Evolutionary conservation across 805 yeast genomes (phyloP).

Genomic region (Saturnispora halmiae): DNA sequence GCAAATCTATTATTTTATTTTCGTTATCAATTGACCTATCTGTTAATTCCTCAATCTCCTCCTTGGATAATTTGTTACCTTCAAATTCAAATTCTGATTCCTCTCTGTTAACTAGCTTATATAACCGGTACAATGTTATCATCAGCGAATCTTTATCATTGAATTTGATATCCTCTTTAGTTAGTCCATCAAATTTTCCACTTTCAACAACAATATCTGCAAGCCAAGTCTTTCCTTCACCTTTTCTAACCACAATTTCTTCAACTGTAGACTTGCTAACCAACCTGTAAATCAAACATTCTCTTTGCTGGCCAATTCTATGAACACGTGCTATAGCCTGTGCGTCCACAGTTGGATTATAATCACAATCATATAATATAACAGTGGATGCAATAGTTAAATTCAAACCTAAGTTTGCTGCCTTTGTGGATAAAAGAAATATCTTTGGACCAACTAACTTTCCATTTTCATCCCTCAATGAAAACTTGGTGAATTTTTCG

Average conservation of each 20-base stretch:
- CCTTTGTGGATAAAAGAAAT: conserved; percentile 79
- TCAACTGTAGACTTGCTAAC: conserved; percentile 75
- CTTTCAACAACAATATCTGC: conserved; percentile 67
- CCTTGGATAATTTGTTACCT: conserved; percentile 27
- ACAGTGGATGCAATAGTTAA: conserved; percentile 84
- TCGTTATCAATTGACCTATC: not conserved
- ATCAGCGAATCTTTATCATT: conserved; percentile 6
- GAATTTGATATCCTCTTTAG: not conserved
- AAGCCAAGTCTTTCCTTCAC: conserved; percentile 69
- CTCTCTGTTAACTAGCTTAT: conserved; percentile 15
- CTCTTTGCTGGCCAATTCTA: conserved; percentile 81
- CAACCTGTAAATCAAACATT: conserved; percentile 74
- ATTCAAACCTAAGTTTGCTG: conserved; percentile 92
- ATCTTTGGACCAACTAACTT: conserved; percentile 31
- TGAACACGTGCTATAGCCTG: conserved; percentile 97
- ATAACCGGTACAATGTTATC: conserved; percentile 8
- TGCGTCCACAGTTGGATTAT: conserved; percentile 95
- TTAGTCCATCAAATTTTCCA: conserved; percentile 42
- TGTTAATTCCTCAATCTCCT: conserved; percentile 39
- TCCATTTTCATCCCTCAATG: conserved; percentile 9
- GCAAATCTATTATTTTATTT: conserved; percentile 1
- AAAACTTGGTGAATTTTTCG: conserved; percentile 48
- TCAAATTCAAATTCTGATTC: conserved; percentile 17
- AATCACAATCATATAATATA: conserved; percentile 81
- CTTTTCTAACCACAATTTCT: conserved; percentile 67